Conservation (phyloP, 2,329 filamentous ascomycete species). For the Dactylella cylindrospora region DNA sequence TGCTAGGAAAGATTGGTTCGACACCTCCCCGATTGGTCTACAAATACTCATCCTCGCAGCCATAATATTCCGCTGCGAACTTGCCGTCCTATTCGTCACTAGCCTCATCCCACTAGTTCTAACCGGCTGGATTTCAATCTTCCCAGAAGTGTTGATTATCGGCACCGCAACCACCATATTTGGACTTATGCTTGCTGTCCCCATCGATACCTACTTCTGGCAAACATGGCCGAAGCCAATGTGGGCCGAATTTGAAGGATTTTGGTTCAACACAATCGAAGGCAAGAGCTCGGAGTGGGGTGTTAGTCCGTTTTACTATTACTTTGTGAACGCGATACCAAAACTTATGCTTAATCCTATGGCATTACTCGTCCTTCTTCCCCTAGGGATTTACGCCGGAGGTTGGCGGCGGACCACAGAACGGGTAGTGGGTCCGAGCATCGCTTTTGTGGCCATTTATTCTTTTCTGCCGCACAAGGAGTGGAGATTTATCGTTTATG, state of each 20-base stretch:
- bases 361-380: conserved; percentile 59
- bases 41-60: conserved; percentile 73
- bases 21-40: conserved; percentile 58
- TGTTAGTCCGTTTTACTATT: conserved; percentile 79
- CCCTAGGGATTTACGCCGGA: conserved; percentile 56
- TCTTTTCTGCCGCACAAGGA: conserved; percentile 94
- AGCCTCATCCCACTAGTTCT: conserved; percentile 67
- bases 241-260: conserved; percentile 88
- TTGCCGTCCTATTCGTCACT: conserved; percentile 75
- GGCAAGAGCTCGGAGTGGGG: conserved; percentile 87
- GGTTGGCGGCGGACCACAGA: conserved; percentile 52
- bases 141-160: conserved; percentile 64
- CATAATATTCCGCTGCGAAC: conserved; percentile 83
- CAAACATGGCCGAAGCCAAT: conserved; percentile 63
- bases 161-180: conserved; percentile 66
- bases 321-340: conserved; percentile 78
- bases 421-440: conserved; percentile 64
- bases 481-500: conserved; percentile 90
- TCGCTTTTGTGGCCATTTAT: conserved; percentile 76
- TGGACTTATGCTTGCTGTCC: conserved; percentile 69
- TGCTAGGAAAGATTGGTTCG: conserved; percentile 58
- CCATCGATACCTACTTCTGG: conserved; percentile 93
- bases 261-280: conserved; percentile 85
- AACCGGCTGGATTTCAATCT: conserved; percentile 58
- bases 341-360: conserved; percentile 81